phyloP scores from a whole-genome alignment of 495 filamentous ascomycete species.

The Lophiotrema nucula region DNA sequence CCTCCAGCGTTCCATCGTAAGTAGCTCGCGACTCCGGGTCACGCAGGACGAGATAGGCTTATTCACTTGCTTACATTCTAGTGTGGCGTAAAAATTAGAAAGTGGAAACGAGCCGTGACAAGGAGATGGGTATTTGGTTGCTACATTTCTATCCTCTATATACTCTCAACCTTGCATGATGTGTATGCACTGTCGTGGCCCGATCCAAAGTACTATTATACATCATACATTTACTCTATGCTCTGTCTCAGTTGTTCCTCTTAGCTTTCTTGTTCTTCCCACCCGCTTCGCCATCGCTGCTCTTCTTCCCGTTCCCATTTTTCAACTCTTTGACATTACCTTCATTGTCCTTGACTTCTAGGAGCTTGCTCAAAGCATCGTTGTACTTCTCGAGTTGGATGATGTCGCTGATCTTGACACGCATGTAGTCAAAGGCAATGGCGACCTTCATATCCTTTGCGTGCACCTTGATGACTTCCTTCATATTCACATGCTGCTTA shows the following conservation, averaged over 20 bases:
- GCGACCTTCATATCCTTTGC: conserved; percentile 56
- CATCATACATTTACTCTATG: too few relatives aligned
- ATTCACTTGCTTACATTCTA: too few relatives aligned
- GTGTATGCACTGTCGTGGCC: too few relatives aligned
- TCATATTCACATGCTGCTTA: background rate
- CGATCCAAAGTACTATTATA: too few relatives aligned
- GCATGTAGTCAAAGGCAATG: conserved; percentile 89
- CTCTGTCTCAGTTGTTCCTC: conserved; percentile 27
- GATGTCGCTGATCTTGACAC: conserved; percentile 77
- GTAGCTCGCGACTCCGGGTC: too few relatives aligned
- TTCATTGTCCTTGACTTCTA: conserved; percentile 36
- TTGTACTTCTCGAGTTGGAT: conserved; percentile 69
- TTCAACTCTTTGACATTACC: background rate
- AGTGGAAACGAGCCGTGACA: too few relatives aligned
- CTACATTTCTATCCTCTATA: too few relatives aligned
- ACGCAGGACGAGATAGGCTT: too few relatives aligned
- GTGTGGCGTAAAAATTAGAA: too few relatives aligned
- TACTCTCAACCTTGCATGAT: too few relatives aligned
- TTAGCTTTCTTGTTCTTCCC: conserved; percentile 29
- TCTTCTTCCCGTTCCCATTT: conserved; percentile 20
- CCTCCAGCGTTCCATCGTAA: too few relatives aligned
- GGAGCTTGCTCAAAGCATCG: conserved; percentile 68
- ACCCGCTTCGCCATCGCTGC: background rate
- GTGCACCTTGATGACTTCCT: conserved; percentile 17
- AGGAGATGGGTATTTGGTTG: too few relatives aligned